phyloP scores from a whole-genome alignment of 2,329 filamentous ascomycete species.

The Zelopaecilomyces penicillatus region DNA sequence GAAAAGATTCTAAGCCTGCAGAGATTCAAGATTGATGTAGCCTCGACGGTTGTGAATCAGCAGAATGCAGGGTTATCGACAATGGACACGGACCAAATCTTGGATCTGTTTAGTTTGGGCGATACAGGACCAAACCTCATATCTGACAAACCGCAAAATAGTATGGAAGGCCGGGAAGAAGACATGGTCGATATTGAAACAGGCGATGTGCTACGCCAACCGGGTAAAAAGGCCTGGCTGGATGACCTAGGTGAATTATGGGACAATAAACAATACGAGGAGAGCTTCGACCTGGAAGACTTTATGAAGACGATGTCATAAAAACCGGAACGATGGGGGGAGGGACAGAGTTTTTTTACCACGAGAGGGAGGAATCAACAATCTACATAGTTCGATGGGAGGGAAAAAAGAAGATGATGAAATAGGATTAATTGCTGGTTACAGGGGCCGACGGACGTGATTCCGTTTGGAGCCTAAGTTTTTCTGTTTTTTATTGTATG shows the following conservation, averaged over 20 bases:
- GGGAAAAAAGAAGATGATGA: too few species aligned
- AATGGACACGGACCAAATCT: conserved; percentile 98
- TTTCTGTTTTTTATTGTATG: too few species aligned
- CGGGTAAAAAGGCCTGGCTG: conserved; percentile 91
- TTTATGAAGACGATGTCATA: conserved; percentile 90
- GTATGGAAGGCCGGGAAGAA: conserved; percentile 57
- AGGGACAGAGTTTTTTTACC: not conserved
- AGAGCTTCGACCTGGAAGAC: conserved; percentile 92
- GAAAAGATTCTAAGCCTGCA: conserved; percentile 98
- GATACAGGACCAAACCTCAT: conserved; percentile 63
- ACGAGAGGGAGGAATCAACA: too few species aligned
- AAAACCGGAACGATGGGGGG: conserved; percentile 4
- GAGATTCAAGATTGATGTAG: conserved; percentile 98
- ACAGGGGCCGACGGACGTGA: too few species aligned
- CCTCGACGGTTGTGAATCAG: conserved; percentile 96
- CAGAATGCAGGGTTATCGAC: conserved; percentile 90
- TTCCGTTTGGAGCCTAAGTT: too few species aligned
- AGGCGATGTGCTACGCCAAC: conserved; percentile 85
- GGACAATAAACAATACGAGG: conserved; percentile 96
- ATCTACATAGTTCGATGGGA: too few species aligned
- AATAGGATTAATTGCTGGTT: too few species aligned
- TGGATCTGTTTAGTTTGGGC: conserved; percentile 89
- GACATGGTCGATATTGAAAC: conserved; percentile 92
- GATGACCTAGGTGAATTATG: conserved; percentile 93
- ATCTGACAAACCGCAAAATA: conserved; percentile 50